These are phyloP conservation scores for Lunasporangiospora selenospora DNA, from an alignment of 192 early-diverging fungal species.

Conservation along the genomic window DNA sequence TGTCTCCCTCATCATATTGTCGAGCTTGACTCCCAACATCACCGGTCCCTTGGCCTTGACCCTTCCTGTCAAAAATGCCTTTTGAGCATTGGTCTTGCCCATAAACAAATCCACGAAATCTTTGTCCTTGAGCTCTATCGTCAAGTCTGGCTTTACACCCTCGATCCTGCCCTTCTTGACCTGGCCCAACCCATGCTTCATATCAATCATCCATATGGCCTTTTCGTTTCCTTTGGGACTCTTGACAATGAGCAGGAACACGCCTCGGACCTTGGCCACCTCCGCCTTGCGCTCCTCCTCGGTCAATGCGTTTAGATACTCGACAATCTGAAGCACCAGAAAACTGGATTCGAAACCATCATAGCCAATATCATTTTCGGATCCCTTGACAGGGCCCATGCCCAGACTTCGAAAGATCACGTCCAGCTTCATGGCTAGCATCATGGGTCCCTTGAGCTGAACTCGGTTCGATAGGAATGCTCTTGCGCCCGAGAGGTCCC, in stretches of 20 bases:
- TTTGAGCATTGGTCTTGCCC: conserved; percentile 87
- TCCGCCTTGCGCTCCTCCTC: conserved; percentile 9
- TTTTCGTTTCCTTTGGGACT: conserved; percentile 63
- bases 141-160: conserved; percentile 70
- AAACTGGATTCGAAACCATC: conserved; percentile 9
- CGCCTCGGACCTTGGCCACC: conserved; percentile 59
- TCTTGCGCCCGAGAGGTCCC: conserved; percentile 6
- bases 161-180: conserved; percentile 59
- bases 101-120: conserved; percentile 83
- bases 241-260: conserved; percentile 85
- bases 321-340: conserved; percentile 16
- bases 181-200: conserved; percentile 33
- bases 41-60: conserved; percentile 81
- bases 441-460: conserved; percentile 13
- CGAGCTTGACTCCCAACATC: conserved; percentile 72
- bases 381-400: conserved; percentile 7
- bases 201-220: conserved; percentile 81
- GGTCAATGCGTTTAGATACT: conserved; percentile 12
- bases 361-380: conserved; percentile 5
- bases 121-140: conserved; percentile 70
- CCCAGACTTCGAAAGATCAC: conserved; percentile 11
- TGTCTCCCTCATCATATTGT: conserved; percentile 64
- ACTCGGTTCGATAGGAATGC: conserved; percentile 3
- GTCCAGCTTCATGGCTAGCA: conserved; percentile 18
- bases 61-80: conserved; percentile 89